Evolutionary conservation across 2,329 filamentous ascomycete species (phyloP).

Genomic region (Fusarium xyrophilum): DNA sequence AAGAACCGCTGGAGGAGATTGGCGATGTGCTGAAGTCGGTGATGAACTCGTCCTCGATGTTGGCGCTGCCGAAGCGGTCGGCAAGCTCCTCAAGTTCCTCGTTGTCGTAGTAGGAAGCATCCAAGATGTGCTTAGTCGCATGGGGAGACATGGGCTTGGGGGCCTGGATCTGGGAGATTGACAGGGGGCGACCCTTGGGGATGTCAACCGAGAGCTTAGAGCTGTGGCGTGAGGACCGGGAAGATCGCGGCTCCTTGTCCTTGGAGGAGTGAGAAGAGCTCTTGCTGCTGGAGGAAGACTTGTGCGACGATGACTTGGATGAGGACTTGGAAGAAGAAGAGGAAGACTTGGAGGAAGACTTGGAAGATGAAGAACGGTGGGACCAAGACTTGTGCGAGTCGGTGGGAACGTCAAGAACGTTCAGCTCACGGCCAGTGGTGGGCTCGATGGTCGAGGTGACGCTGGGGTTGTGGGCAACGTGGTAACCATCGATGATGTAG

Average conservation of each 20-base stretch:
- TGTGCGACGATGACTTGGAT: conserved; percentile 50
- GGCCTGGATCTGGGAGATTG: conserved; percentile 86
- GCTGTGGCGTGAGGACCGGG: conserved; percentile 54
- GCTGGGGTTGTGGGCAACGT: conserved; percentile 94
- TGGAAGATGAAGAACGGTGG: conserved; percentile 52
- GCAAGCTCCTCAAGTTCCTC: conserved; percentile 81
- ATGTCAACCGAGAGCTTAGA: conserved; percentile 68
- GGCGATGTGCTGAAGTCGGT: conserved; percentile 64
- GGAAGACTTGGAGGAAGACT: conserved; percentile 48
- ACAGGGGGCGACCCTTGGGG: conserved; percentile 87
- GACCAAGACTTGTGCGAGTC: conserved; percentile 52
- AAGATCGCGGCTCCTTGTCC: conserved; percentile 52
- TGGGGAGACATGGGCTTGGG: conserved; percentile 89
- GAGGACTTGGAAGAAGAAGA: conserved; percentile 50
- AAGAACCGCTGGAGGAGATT: conserved; percentile 73
- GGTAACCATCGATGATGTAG: conserved; percentile 99
- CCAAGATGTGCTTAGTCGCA: conserved; percentile 85
- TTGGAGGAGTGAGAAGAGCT: conserved; percentile 55
- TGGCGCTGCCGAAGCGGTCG: conserved; percentile 71
- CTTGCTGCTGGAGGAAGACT: conserved; percentile 42
- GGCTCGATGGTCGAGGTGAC: conserved; percentile 90
- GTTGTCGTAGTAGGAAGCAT: conserved; percentile 76
- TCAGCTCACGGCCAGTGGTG: conserved; percentile 94
- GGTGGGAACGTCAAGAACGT: conserved; percentile 90
- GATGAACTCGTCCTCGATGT: conserved; percentile 63